Evolutionary conservation across 176 grass and related monocot genomes (phyloP).

Genomic region (Aegilops speltoides): DNA sequence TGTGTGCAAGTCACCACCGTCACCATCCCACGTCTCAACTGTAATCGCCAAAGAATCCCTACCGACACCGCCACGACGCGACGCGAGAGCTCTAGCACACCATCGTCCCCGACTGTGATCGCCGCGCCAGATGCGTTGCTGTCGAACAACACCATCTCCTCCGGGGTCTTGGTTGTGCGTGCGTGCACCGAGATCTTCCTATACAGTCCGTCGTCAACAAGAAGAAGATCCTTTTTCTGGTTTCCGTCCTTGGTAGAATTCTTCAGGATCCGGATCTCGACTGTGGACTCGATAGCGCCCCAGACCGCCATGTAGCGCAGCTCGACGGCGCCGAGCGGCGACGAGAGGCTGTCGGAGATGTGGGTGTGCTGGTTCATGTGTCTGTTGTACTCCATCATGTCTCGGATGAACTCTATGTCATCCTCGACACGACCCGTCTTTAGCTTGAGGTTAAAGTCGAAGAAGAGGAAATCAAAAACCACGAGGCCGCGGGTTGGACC

Average conservation of each 20-base stretch:
- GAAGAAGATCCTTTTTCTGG: no score
- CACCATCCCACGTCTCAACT: background rate
- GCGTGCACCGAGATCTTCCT: background rate
- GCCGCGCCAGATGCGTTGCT: background rate
- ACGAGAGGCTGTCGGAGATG: background rate
- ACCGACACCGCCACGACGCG: background rate
- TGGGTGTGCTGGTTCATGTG: background rate
- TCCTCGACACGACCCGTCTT: background rate
- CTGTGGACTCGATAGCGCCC: background rate
- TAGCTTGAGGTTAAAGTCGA: background rate
- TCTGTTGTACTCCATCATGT: background rate
- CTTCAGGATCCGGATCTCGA: background rate
- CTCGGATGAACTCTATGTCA: background rate
- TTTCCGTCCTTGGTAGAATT: no score
- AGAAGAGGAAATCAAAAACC: background rate
- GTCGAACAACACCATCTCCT: background rate
- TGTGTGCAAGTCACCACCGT: background rate
- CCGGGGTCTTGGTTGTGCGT: background rate
- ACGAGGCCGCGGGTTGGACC: background rate
- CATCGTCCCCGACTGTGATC: background rate
- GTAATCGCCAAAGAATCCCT: background rate
- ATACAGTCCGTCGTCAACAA: background rate
- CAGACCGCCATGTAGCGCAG: background rate
- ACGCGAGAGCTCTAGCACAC: background rate
- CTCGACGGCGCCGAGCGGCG: background rate